Base-by-base conservation (phyloP, 345 rosid species). In the Salix exigua region DNA sequence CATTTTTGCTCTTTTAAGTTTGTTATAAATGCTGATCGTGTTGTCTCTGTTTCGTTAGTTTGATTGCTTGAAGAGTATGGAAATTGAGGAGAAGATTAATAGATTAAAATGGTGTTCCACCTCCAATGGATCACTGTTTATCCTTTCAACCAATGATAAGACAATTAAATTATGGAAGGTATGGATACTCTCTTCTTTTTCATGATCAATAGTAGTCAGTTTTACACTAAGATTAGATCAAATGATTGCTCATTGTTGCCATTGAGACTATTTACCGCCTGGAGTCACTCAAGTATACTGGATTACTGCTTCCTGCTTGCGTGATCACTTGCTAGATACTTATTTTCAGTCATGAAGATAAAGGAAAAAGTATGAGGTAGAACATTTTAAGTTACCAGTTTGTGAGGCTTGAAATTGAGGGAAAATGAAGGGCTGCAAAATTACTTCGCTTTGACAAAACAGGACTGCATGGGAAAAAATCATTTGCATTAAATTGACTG, bases 151-250 rank as follows among this genome's bases (percentile, higher is more conserved):
- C 13, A 90, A 90, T 75, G 90, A 90, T 81, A 90, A 84, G 77
- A 90, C 94, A n/a, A 85, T 87, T 70, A 90, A 90, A 82, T 83
- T 88, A 71, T 90, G 94, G 94, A 88, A 88, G 92, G 94, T 90
- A 80, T 46, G 50, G 14, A 46, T 46, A 3, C 50, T 13, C 50
- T 13, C 50, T 13, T 46, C 50, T 13, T 46, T 1, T 11, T 46
- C 50, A 13, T 46, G 50, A 46, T 31, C 16, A 23, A 37, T 28
- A 62, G 66, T 4, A 62, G 31, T 62, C 30, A 62, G 28, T 26
- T 23, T 28, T 23, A 12, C 7, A 14, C 66, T 11, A 62, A 31
- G 2, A 23, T 23, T 62, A 23, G 35, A 10, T 62, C 33, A 62
- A 28, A 25, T 21, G 66, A 31, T 62, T 62, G 26, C 13, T 62